phyloP scores from a whole-genome alignment of 2,329 filamentous ascomycete species.

The Colletotrichum caudatum region DNA sequence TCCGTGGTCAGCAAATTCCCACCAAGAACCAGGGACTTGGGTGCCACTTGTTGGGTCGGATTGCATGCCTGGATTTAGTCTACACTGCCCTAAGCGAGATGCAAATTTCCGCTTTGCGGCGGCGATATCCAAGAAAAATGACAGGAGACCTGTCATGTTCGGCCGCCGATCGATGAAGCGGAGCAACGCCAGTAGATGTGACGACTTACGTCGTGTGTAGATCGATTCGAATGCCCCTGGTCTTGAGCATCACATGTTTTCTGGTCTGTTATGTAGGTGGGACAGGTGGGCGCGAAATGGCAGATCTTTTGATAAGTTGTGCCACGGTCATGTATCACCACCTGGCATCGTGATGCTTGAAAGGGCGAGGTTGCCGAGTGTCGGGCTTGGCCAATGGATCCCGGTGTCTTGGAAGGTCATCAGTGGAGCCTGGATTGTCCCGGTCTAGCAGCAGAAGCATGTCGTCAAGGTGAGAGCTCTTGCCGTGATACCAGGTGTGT shows the following conservation, averaged over 20 bases:
- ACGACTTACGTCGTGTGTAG: background rate
- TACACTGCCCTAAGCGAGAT: background rate
- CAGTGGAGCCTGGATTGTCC: background rate
- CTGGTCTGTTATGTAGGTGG: background rate
- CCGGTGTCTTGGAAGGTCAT: background rate
- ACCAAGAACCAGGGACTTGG: constrained; percentile 34
- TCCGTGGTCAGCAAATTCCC: constrained; percentile 2
- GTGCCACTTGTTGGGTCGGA: background rate
- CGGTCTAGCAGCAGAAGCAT: no score
- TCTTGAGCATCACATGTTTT: background rate
- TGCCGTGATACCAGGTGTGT: background rate
- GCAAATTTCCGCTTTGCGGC: constrained; percentile 3
- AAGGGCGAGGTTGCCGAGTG: background rate
- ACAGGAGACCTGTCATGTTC: constrained; percentile 12
- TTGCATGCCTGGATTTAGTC: constrained; percentile 7
- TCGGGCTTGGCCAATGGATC: background rate
- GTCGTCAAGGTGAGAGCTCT: background rate
- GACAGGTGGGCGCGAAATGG: background rate
- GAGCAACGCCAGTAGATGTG: constrained; percentile 5
- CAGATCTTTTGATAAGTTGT: background rate
- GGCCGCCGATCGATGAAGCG: constrained; percentile 27
- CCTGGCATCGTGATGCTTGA: background rate
- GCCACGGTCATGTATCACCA: background rate
- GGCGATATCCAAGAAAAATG: background rate
- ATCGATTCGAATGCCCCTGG: constrained; percentile 10